Evolutionary conservation across 805 yeast genomes (phyloP).

Genomic region (Kodamaea lidongshanica): DNA sequence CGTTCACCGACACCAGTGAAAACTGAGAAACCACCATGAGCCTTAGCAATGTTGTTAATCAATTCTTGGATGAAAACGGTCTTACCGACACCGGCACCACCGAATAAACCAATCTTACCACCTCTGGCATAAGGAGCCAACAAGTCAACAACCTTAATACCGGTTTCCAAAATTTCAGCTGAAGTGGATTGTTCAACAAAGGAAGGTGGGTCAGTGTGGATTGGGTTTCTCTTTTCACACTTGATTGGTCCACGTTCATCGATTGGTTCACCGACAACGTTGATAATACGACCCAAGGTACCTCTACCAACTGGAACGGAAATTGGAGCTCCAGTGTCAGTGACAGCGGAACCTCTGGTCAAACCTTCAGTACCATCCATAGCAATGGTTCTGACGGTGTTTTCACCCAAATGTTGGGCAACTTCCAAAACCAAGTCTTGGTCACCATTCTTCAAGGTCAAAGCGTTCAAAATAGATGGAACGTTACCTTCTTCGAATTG

Average conservation of each 20-base stretch:
- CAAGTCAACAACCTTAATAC: conserved; percentile 99
- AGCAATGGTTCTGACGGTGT: conserved; percentile 99
- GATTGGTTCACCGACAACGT: conserved; percentile 98
- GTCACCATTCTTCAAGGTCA: conserved; percentile 74
- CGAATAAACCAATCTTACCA: conserved; percentile 99
- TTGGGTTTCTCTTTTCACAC: conserved; percentile 89
- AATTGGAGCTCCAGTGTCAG: conserved; percentile 97
- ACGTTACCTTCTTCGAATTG: conserved; percentile 96
- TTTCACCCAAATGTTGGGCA: conserved; percentile 99
- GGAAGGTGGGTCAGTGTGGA: conserved; percentile 96
- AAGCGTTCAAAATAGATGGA: conserved; percentile 96
- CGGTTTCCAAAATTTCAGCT: conserved; percentile 98
- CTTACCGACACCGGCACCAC: conserved; percentile 99
- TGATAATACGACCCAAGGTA: conserved; percentile 96
- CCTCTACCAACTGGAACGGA: conserved; percentile 99
- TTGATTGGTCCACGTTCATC: conserved; percentile 99
- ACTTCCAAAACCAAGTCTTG: conserved; percentile 92
- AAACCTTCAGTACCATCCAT: conserved; percentile 99
- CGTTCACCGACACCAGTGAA: conserved; percentile 99
- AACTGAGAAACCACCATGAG: conserved; percentile 99
- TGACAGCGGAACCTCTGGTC: conserved; percentile 89
- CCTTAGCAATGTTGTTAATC: conserved; percentile 99
- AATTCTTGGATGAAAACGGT: conserved; percentile 99
- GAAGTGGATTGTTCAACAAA: conserved; percentile 96
- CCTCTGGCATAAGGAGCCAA: conserved; percentile 99